These are phyloP conservation scores for Helianthus tuberosus DNA, from an alignment of 129 eudicot species.

Conservation along the genomic window DNA sequence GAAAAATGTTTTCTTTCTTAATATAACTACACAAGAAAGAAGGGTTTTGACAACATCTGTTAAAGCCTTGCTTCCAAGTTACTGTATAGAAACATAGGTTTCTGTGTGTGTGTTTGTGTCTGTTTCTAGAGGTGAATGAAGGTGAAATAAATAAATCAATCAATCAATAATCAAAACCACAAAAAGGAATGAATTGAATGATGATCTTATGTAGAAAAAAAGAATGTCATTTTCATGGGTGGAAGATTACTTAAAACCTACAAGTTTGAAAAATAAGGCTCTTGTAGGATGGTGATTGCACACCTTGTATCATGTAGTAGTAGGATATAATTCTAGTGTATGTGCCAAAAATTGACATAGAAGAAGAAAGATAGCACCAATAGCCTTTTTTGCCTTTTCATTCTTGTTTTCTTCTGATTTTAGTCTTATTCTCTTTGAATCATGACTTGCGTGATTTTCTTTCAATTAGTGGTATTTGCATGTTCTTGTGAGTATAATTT, in stretches of 20 bases:
- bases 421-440: constrained; percentile 29
- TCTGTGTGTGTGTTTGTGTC: not conserved
- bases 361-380: constrained; percentile 25
- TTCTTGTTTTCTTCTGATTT: constrained; percentile 38
- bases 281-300: constrained; percentile 35
- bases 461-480: constrained; percentile 1
- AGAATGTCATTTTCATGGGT: constrained; percentile 28
- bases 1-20: constrained; percentile 26
- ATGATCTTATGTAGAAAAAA: constrained; percentile 22
- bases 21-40: constrained; percentile 15
- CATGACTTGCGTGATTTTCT: constrained; percentile 28
- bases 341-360: constrained; percentile 26
- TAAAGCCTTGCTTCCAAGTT: constrained; percentile 58
- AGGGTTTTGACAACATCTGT: constrained; percentile 20
- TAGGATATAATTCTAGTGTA: constrained; percentile 19
- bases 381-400: constrained; percentile 27
- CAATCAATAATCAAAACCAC: constrained; percentile 23
- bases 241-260: constrained; percentile 39
- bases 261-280: constrained; percentile 36
- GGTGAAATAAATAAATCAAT: constrained; percentile 23
- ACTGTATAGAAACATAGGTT: constrained; percentile 22
- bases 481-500: not conserved
- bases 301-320: constrained; percentile 25
- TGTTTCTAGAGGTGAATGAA: constrained; percentile 17
- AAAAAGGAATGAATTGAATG: constrained; percentile 19